phyloP scores from a whole-genome alignment of 2,329 filamentous ascomycete species.

The Coleophoma eucalyptorum region DNA sequence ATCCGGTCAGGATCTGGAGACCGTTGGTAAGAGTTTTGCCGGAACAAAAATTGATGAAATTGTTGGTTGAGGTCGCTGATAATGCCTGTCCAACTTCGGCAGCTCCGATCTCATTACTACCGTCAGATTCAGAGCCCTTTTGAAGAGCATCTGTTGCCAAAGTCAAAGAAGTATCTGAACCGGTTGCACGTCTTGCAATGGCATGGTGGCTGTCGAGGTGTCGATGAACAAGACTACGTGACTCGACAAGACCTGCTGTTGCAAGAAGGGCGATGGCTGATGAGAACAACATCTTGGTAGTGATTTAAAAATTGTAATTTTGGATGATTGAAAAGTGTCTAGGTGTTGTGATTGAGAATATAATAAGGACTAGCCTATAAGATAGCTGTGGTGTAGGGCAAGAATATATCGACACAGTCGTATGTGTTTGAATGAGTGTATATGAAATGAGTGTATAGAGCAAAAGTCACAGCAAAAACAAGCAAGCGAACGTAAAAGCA shows the following conservation, averaged over 20 bases:
- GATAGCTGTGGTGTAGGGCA: slow-evolving; percentile 9
- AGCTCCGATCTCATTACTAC: slow-evolving; percentile 17
- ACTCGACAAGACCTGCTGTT: slow-evolving; percentile 16
- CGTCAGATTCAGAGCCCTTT: slow-evolving; percentile 23
- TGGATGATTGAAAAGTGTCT: background rate
- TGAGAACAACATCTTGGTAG: slow-evolving; percentile 18
- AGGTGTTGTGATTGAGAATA: background rate
- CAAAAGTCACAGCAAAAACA: slow-evolving; percentile 4
- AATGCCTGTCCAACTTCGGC: slow-evolving; percentile 19
- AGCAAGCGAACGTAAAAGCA: slow-evolving; percentile 13
- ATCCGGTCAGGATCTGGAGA: slow-evolving; percentile 51
- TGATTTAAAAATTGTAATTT: slow-evolving; percentile 2
- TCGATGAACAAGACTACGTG: slow-evolving; percentile 10
- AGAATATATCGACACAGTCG: slow-evolving; percentile 21
- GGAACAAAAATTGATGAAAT: slow-evolving; percentile 29
- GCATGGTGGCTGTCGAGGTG: slow-evolving; percentile 8
- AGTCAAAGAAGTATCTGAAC: slow-evolving; percentile 3
- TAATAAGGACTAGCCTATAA: slow-evolving; percentile 6
- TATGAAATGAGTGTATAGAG: slow-evolving; percentile 17
- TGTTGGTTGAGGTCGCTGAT: slow-evolving; percentile 24
- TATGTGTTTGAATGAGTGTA: background rate
- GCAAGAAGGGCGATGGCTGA: slow-evolving; percentile 17
- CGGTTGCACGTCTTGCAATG: slow-evolving; percentile 1
- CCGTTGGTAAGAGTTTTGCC: slow-evolving; percentile 53
- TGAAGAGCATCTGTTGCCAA: slow-evolving; percentile 21